Evolutionary conservation across 257 asterid species (phyloP), one percentile per base, ranked within the genome.

Genomic region (Solanum appendiculatum): DNA sequence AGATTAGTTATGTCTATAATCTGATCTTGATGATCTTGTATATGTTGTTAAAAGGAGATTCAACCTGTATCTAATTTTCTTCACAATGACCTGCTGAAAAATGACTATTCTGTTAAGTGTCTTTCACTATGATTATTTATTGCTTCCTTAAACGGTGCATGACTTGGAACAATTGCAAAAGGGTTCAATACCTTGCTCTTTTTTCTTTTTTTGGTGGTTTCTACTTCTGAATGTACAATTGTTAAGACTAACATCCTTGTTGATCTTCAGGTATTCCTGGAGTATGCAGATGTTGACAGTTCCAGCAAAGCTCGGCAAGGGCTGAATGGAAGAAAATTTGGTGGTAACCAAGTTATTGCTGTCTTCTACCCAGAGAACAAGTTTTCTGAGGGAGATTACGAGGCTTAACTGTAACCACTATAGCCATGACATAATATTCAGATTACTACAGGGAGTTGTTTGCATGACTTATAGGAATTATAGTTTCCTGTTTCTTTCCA

Each of bases 261-360:
- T n/a, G n/a, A n/a, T 44, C 46, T 83, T 69, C 75, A 95, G 99
- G 99, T 96, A 21, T 96, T 94, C 90, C 88, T 95, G 91, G 98
- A 95, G 92, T 97, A 94, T 63, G 93, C 91, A 2, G 99, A 97
- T 89, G 88, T 91, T 31, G 98, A 95, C 33, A 89, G 99, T 84
- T 89, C 98, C 54, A 83, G 90, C 23, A 97, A 93, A 91, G 99
- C 99, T 86, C 93, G 97, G 27, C 93, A 89, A 91, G 98, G 95
- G 37, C 84, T 97, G 87, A 92, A 96, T 48, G 99, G 99, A 68
- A 94, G 99, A 86, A 95, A 93, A 91, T 97, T 97, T 69, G 99
- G 98, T 33, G 98, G 96, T 42, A 97, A 93, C 86, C 92, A 90
- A 91, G 99, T 97, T 23, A 89, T 92, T 77, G 99, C 99, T 2